These are phyloP conservation scores for Penicillium turbatum DNA, from an alignment of 495 filamentous ascomycete species.

Conservation along the genomic window DNA sequence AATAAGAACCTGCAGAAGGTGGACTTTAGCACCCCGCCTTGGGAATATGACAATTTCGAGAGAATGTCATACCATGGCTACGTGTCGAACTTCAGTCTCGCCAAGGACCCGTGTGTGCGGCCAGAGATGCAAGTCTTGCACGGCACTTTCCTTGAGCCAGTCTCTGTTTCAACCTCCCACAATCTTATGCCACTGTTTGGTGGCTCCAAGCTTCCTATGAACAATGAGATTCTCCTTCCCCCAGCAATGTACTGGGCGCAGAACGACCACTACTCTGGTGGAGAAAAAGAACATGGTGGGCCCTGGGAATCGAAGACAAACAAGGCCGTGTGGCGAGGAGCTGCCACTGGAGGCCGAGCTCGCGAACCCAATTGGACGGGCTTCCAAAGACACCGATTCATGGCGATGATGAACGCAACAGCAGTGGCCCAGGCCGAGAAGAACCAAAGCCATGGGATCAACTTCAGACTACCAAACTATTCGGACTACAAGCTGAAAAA, in stretches of 20 bases:
- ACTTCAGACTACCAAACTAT: slow-evolving; percentile 19
- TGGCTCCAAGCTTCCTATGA: slow-evolving; percentile 62
- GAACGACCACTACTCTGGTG: slow-evolving; percentile 56
- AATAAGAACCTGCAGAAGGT: slow-evolving; percentile 30
- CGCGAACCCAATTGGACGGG: slow-evolving; percentile 25
- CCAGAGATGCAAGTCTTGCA: slow-evolving; percentile 54
- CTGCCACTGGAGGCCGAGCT: slow-evolving; percentile 38
- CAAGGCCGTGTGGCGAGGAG: slow-evolving; percentile 47
- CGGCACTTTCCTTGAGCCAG: slow-evolving; percentile 60
- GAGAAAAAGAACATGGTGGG: slow-evolving; percentile 38
- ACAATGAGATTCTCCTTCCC: slow-evolving; percentile 72
- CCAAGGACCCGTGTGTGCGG: slow-evolving; percentile 57
- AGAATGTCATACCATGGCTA: slow-evolving; percentile 43
- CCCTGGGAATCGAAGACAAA: slow-evolving; percentile 52
- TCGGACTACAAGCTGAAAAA: slow-evolving; percentile 11
- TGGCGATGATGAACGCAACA: slow-evolving; percentile 60
- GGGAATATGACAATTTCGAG: slow-evolving; percentile 33
- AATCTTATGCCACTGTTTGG: slow-evolving; percentile 63
- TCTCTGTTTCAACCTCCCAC: slow-evolving; percentile 48
- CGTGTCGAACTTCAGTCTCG: slow-evolving; percentile 54
- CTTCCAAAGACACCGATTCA: slow-evolving; percentile 44
- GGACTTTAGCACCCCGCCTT: slow-evolving; percentile 34
- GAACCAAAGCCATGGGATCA: slow-evolving; percentile 10
- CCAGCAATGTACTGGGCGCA: slow-evolving; percentile 64
- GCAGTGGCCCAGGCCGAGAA: slow-evolving; percentile 37